Conservation (phyloP, 1,284 basidiomycete genomes). For the Flammula alnicola region DNA sequence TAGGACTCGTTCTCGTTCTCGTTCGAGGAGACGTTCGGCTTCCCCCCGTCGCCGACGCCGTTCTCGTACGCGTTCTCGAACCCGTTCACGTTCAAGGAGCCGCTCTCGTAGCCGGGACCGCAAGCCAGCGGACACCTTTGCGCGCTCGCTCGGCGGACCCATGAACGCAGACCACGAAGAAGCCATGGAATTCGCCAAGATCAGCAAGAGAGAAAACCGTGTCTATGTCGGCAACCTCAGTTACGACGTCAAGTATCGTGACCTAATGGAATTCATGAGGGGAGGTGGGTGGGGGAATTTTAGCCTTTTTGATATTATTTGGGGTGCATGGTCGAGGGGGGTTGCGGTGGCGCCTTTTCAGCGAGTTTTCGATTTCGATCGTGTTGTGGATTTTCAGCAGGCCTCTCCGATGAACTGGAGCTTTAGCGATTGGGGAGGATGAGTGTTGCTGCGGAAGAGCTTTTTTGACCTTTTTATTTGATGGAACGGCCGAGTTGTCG, state of each 20-base stretch:
- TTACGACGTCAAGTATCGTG: slow-evolving; percentile 97
- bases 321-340: slow-evolving; percentile 27
- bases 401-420: slow-evolving; percentile 44
- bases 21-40: slow-evolving; percentile 49
- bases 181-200: slow-evolving; percentile 88
- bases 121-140: slow-evolving; percentile 64
- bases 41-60: slow-evolving; percentile 64
- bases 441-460: slow-evolving; percentile 24
- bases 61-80: slow-evolving; percentile 53
- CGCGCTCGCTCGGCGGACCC: slow-evolving; percentile 84
- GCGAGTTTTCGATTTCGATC: slow-evolving; percentile 10
- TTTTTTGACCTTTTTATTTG: slow-evolving; percentile 54
- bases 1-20: slow-evolving; percentile 34
- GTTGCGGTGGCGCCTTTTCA: slow-evolving; percentile 15
- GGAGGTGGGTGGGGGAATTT: slow-evolving; percentile 94
- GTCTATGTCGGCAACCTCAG: slow-evolving; percentile 98
- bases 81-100: slow-evolving; percentile 57
- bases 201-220: slow-evolving; percentile 95
- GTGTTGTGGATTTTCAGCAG: slow-evolving; percentile 20
- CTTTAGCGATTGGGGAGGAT: slow-evolving; percentile 38
- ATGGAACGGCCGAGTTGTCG: slow-evolving; percentile 66
- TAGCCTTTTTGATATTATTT: slow-evolving; percentile 47
- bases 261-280: slow-evolving; percentile 98
- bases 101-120: slow-evolving; percentile 68
- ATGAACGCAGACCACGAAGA: slow-evolving; percentile 92